Conservation (phyloP, 2,329 filamentous ascomycete species). For the Aspergillus sp. region DNA sequence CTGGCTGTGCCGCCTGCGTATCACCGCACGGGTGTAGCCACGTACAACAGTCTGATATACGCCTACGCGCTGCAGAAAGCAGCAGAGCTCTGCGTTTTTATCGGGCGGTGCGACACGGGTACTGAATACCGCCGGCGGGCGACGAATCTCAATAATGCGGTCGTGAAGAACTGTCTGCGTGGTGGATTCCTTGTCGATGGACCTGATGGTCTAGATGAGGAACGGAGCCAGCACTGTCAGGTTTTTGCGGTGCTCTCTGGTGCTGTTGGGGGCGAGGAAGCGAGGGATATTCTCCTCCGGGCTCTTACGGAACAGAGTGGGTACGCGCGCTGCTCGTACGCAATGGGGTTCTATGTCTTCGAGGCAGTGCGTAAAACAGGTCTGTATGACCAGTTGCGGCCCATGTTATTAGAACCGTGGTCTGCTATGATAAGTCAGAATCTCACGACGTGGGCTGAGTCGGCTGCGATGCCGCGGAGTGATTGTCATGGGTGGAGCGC, state of each 20-base stretch:
- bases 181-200: neutral
- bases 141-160: neutral
- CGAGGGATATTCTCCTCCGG: neutral
- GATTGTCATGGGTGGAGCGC: slow-evolving; percentile 15
- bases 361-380: neutral
- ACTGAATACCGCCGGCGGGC: neutral
- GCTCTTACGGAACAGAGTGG: neutral
- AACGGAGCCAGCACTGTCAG: slow-evolving; percentile 10
- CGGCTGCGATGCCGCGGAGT: slow-evolving; percentile 6
- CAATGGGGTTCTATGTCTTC: slow-evolving; percentile 7
- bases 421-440: slow-evolving; percentile 1
- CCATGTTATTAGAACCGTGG: slow-evolving; percentile 4
- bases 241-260: slow-evolving; percentile 9
- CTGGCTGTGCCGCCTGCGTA: slow-evolving; percentile 8
- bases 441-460: slow-evolving; percentile 11
- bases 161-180: neutral
- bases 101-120: neutral
- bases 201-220: neutral
- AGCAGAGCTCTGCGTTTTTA: neutral
- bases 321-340: neutral
- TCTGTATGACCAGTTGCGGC: slow-evolving; percentile 2
- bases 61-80: slow-evolving; percentile 2
- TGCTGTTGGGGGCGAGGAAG: neutral
- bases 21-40: neutral
- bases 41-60: slow-evolving; percentile 6